These are phyloP conservation scores for Ogataea paraovalis DNA, from an alignment of 805 yeast species.

Conservation along the genomic window DNA sequence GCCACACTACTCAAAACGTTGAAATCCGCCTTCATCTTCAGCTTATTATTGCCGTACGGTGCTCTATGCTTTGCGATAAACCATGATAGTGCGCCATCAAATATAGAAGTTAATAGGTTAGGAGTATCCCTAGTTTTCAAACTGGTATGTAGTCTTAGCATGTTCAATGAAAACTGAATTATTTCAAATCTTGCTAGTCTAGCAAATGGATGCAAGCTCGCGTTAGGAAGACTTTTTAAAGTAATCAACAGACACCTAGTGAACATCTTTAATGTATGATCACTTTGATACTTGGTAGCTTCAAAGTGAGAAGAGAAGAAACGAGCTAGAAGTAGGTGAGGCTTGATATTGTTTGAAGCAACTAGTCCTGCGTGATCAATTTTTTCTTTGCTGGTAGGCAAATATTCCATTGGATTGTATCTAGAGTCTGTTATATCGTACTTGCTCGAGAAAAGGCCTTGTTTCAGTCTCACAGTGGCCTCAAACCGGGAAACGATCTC, in stretches of 20 bases:
- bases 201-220: slow-evolving; percentile 81
- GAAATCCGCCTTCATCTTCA: slow-evolving; percentile 68
- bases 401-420: slow-evolving; percentile 75
- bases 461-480: slow-evolving; percentile 48
- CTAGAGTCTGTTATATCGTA: slow-evolving; percentile 59
- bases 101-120: slow-evolving; percentile 46
- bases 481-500: slow-evolving; percentile 73
- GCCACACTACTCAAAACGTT: slow-evolving; percentile 53
- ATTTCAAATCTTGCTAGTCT: slow-evolving; percentile 72
- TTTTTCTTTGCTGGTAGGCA: slow-evolving; percentile 70
- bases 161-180: slow-evolving; percentile 60
- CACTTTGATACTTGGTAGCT: slow-evolving; percentile 70
- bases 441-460: slow-evolving; percentile 61
- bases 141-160: slow-evolving; percentile 52
- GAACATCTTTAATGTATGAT: slow-evolving; percentile 63
- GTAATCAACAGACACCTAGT: slow-evolving; percentile 58
- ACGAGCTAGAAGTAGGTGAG: slow-evolving; percentile 66
- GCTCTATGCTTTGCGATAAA: slow-evolving; percentile 57
- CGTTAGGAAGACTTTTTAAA: slow-evolving; percentile 45
- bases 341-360: slow-evolving; percentile 48
- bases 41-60: slow-evolving; percentile 82
- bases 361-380: slow-evolving; percentile 48
- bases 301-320: slow-evolving; percentile 75
- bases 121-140: slow-evolving; percentile 43
- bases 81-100: slow-evolving; percentile 76